These are phyloP conservation scores for Nepenthes gracilis DNA, from an alignment of 148 eudicot species.

Conservation along the genomic window DNA sequence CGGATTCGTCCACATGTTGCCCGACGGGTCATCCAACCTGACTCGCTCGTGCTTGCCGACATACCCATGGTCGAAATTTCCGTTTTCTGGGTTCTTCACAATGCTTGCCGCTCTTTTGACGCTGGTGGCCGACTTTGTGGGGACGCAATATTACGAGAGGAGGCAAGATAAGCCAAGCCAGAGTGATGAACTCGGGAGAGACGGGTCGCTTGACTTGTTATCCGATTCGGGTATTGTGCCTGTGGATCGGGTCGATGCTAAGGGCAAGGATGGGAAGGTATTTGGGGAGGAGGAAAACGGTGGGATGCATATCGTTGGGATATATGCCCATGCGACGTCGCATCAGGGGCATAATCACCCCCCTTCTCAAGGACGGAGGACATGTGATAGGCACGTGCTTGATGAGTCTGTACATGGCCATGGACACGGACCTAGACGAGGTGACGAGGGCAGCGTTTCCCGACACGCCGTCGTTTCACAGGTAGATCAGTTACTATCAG, in stretches of 20 bases:
- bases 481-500: too few species aligned
- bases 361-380: too few species aligned
- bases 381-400: background rate
- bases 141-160: slow-evolving; percentile 75
- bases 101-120: slow-evolving; percentile 83
- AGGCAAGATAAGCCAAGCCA: slow-evolving; percentile 27
- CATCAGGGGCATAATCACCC: too few species aligned
- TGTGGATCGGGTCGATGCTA: slow-evolving; percentile 7
- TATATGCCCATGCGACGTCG: too few species aligned
- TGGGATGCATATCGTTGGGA: background rate
- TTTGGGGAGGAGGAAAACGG: background rate
- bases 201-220: slow-evolving; percentile 26
- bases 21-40: slow-evolving; percentile 62
- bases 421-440: too few species aligned
- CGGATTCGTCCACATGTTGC: slow-evolving; percentile 91
- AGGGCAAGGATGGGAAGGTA: background rate
- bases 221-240: slow-evolving; percentile 39
- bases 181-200: slow-evolving; percentile 13
- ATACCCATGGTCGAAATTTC: slow-evolving; percentile 76
- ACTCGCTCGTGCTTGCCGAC: slow-evolving; percentile 55
- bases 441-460: too few species aligned
- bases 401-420: too few species aligned
- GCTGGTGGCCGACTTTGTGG: slow-evolving; percentile 66
- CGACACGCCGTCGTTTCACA: too few species aligned
- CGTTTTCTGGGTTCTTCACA: slow-evolving; percentile 73